Evolutionary conservation across 2,329 filamentous ascomycete genomes (phyloP).

Genomic region (Dothidotthia symphoricarpi): DNA sequence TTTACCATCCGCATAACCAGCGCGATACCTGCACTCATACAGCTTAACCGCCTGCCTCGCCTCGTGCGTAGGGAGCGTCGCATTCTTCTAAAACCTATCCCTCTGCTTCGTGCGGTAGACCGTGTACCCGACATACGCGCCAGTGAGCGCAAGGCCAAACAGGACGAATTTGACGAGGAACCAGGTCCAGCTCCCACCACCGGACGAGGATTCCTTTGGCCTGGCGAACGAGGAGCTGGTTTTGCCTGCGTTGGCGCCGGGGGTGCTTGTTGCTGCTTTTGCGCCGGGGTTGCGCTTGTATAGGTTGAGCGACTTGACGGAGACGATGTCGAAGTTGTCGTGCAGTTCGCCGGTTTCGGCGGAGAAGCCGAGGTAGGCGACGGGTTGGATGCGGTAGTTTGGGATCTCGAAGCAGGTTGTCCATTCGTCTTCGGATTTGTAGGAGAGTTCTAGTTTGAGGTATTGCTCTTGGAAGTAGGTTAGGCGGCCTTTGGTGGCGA

Average conservation of each 20-base stretch:
- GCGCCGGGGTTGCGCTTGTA: constrained; percentile 58
- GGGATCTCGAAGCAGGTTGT: constrained; percentile 77
- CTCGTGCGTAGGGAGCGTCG: not conserved
- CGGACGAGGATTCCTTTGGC: constrained; percentile 50
- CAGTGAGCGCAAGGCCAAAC: constrained; percentile 67
- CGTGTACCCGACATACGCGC: constrained; percentile 82
- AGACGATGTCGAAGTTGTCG: constrained; percentile 97
- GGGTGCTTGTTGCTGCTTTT: constrained; percentile 11
- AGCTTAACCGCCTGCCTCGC: constrained; percentile 2
- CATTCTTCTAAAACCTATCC: constrained; percentile 45
- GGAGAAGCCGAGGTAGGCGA: constrained; percentile 64
- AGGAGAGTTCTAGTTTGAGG: constrained; percentile 86
- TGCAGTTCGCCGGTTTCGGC: constrained; percentile 93
- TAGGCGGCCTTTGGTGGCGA: constrained; percentile 79
- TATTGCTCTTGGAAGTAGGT: constrained; percentile 97
- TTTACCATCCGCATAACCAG: not conserved
- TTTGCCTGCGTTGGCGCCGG: constrained; percentile 20
- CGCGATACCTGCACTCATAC: constrained; percentile 2
- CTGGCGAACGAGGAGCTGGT: constrained; percentile 38
- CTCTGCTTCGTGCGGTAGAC: constrained; percentile 67
- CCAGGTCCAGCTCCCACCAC: constrained; percentile 61
- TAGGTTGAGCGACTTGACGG: constrained; percentile 80
- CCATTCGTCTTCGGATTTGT: constrained; percentile 89
- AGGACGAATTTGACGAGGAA: constrained; percentile 80
- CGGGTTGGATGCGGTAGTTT: constrained; percentile 70